Evolutionary conservation across 495 filamentous ascomycete species (phyloP), one percentile per base, ranked within the genome.

Genomic region (Parathielavia hyrcaniae): DNA sequence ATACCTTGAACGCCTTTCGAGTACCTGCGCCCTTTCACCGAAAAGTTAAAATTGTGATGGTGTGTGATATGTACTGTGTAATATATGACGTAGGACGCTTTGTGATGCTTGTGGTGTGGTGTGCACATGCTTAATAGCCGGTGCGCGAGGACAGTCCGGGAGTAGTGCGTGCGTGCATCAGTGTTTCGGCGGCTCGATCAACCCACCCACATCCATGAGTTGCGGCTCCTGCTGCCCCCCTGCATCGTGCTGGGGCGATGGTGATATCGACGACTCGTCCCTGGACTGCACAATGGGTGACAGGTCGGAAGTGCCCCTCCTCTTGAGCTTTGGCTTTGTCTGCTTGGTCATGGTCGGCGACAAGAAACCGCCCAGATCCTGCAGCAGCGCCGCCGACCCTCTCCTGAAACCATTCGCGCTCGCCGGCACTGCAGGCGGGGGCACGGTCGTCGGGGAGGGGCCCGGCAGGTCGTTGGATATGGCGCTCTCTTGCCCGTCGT

Each of bases 341-440:
- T 64, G 61, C 17, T 51, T 70, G 14, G 64, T 44, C 14, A 59
- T 64, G 8, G 65, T 60, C 30, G 69, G 74, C 22, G 39, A 70
- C 55, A 81, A 61, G 13, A 82, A 69, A 22, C 80, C 81, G 13
- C 84, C 78, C 1, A 86, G 58, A 60, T 86, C 84, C 56, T 86
- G 80, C 2, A 86, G 67, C 36, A 82, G 69, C 1, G 81, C 74
- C 19, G 77, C 73, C 39, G 78, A 82, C 5, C 80, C 78, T 17
- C 73, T 62, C 19, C 75, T 70, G 10, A 72, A 56, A 13, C 77
- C 75, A 40, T 38, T 62, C 7, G 49, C 57, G 44, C 69, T 61
- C 0, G 75, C 75, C 7, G 63, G 68, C 14, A 72, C 57, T 1
- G 66, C 59, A 7, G 74, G 64, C 9, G 67, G 60, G 17, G 75